Base-by-base conservation (phyloP, 139 green algal genomes). In the Helicosporidium sp. region DNA sequence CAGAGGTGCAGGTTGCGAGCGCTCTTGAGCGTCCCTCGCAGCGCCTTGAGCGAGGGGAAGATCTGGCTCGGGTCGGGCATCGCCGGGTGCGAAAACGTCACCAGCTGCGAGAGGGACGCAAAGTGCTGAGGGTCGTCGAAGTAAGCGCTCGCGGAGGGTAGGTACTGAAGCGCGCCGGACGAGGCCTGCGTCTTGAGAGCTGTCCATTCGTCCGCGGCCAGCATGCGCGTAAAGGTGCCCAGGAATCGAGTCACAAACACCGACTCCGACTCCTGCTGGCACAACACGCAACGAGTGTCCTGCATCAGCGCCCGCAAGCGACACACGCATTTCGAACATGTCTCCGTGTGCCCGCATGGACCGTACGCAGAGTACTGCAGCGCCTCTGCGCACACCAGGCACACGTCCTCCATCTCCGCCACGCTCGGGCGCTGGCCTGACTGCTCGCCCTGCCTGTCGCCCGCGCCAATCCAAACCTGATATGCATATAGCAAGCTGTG, bases 111-210 rank as follows among this genome's bases (percentile, higher is more conserved):
- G 24, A 94, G 77, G 15, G 71, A 41, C 13, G 72, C 26, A 36
- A 68, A 91, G 47, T 94, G 84, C 4, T 64, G 49, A 12, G 67
- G 20, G 52, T 94, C 84, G 31, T 96, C 86, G 48, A 94, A 94
- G 31, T 78, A 93, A 1, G 74, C 80, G 3, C 78, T 43, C 2
- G 87, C 73, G 13, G 69, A 69, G 3, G 63, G 36, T 23, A 90
- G 56, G 27, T 64, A 53, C 10, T 40, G 61, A 17, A 78, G 54
- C 49, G 76, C 64, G 18, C 62, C 57, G 0, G 43, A 27, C 27
- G 51, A 60, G 23, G 62, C 64, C 1, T 51, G 49, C 3, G 35
- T n/a, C n/a, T n/a, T n/a, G n/a, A 87, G 64, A 8, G 53, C 27
- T 0, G 41, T 27, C 37, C 78, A 87, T 6, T 75, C 61, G 13